These are phyloP conservation scores for Yamadazyma tumulicola DNA, from an alignment of 805 yeast genomes.

Conservation along the genomic window DNA sequence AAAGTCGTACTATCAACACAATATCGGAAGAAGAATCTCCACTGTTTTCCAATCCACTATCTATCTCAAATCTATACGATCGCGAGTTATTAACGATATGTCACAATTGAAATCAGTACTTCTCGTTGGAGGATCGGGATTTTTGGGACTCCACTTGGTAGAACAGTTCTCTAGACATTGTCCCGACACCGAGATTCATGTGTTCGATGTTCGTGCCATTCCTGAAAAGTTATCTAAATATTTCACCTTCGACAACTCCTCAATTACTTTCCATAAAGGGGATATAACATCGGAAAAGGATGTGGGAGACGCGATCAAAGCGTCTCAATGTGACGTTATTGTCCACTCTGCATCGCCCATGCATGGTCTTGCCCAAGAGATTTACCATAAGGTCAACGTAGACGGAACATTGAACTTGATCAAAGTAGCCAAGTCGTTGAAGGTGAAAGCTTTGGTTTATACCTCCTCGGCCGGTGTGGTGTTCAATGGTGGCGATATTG, in stretches of 20 bases:
- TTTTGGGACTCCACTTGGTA: constrained; percentile 85
- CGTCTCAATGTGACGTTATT: constrained; percentile 63
- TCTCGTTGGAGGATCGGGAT: constrained; percentile 94
- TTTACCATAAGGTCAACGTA: constrained; percentile 88
- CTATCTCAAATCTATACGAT: neutral
- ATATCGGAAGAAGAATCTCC: no score
- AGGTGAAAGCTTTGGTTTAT: constrained; percentile 72
- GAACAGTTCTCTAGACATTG: constrained; percentile 70
- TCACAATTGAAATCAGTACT: constrained; percentile 49
- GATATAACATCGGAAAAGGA: constrained; percentile 77
- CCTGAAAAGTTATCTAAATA: constrained; percentile 69
- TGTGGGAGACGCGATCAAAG: constrained; percentile 57
- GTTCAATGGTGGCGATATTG: constrained; percentile 89
- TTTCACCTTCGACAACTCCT: constrained; percentile 65
- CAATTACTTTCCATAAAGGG: constrained; percentile 67
- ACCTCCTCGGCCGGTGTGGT: constrained; percentile 98
- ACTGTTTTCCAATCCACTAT: no score
- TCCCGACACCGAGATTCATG: constrained; percentile 73
- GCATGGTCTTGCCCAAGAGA: constrained; percentile 78
- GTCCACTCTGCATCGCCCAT: constrained; percentile 97
- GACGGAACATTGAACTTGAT: constrained; percentile 80
- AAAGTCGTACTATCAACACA: no score
- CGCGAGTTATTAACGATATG: constrained; percentile 2
- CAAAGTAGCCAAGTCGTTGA: constrained; percentile 51
- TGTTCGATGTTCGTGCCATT: constrained; percentile 86